These are phyloP conservation scores for Stenogyne calaminthoides DNA, from an alignment of 305 asterid species.

Conservation along the genomic window DNA sequence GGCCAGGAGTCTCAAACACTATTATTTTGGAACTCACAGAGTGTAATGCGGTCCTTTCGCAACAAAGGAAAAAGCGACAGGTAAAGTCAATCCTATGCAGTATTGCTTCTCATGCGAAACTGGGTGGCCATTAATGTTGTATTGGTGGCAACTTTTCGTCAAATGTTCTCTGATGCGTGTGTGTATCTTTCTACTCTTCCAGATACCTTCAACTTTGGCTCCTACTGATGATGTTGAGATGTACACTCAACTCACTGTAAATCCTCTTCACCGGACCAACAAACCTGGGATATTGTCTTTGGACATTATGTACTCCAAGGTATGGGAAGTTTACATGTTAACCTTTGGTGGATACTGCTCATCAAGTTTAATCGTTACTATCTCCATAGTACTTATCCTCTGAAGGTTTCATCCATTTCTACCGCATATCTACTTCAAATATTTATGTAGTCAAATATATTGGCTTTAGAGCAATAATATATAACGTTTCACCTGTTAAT, in stretches of 20 bases:
- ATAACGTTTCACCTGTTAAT: conserved; percentile 12
- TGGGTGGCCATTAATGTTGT: background rate
- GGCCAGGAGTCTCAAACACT: conserved; percentile 73
- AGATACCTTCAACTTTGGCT: conserved; percentile 80
- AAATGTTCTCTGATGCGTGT: conserved; percentile 12
- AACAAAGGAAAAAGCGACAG: conserved; percentile 88
- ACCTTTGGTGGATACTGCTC: conserved; percentile 2
- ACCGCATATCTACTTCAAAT: background rate
- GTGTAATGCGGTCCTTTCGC: conserved; percentile 81
- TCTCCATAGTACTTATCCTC: background rate
- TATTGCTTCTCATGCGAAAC: conserved; percentile 25
- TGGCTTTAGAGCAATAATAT: conserved; percentile 1
- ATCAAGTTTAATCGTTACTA: background rate
- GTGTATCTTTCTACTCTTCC: background rate
- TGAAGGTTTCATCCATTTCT: background rate
- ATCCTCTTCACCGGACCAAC: conserved; percentile 92
- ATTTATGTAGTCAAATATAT: conserved; percentile 11
- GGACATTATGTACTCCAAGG: conserved; percentile 79
- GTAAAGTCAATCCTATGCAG: conserved; percentile 39
- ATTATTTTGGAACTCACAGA: conserved; percentile 83
- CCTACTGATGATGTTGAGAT: conserved; percentile 74
- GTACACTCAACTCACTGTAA: conserved; percentile 83
- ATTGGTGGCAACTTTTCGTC: conserved; percentile 7
- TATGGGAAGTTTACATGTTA: conserved; percentile 31
- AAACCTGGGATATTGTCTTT: conserved; percentile 87